Evolutionary conservation across 2,329 filamentous ascomycete species (phyloP).

Genomic region (Calonectria hongkongensis): DNA sequence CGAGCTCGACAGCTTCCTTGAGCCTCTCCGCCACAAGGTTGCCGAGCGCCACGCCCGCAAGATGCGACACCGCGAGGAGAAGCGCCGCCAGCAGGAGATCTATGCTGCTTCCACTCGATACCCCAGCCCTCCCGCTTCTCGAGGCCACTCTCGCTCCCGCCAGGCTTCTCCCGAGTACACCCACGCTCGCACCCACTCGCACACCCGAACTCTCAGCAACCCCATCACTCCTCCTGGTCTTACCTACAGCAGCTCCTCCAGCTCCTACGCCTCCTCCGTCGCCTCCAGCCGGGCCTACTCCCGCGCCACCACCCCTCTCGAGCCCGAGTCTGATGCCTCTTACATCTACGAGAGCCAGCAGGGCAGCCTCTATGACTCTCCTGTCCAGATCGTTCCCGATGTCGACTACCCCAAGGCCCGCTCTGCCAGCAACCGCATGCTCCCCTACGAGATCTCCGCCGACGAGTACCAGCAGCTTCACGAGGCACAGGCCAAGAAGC

Average conservation of each 20-base stretch:
- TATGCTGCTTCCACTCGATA: conserved; percentile 62
- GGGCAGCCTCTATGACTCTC: conserved; percentile 70
- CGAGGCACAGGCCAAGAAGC: conserved; percentile 68
- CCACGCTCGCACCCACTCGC: conserved; percentile 60
- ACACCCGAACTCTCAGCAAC: conserved; percentile 61
- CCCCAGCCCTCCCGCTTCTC: conserved; percentile 68
- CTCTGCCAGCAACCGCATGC: conserved; percentile 59
- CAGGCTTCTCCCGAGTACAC: conserved; percentile 64
- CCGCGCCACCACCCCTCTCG: conserved; percentile 72
- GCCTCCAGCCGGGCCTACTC: conserved; percentile 69
- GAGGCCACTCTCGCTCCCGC: conserved; percentile 65
- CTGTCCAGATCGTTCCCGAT: conserved; percentile 67
- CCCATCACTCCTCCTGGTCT: conserved; percentile 67
- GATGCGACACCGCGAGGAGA: conserved; percentile 69
- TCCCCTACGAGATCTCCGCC: conserved; percentile 74
- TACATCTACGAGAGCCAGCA: conserved; percentile 59
- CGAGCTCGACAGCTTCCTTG: conserved; percentile 91
- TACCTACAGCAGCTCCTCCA: conserved; percentile 69
- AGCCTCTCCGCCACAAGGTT: conserved; percentile 83
- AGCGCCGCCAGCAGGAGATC: conserved; percentile 63
- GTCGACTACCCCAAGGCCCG: conserved; percentile 62
- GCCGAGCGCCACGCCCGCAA: conserved; percentile 70
- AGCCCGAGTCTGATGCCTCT: conserved; percentile 66
- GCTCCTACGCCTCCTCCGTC: conserved; percentile 69
- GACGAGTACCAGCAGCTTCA: conserved; percentile 71